Conservation (phyloP, 2,329 filamentous ascomycete species). For the Apiospora phragmitis region DNA sequence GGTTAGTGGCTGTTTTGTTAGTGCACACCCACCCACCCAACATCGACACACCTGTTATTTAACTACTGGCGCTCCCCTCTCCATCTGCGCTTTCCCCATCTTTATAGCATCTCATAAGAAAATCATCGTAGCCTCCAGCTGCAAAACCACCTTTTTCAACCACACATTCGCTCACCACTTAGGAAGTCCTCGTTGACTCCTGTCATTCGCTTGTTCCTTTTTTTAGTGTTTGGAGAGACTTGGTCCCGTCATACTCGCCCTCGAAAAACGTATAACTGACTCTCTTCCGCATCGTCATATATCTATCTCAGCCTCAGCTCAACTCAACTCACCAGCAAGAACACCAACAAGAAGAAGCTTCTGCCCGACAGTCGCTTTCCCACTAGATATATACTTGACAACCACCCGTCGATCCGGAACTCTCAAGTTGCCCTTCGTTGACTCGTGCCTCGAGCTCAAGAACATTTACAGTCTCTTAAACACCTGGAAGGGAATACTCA, state of each 20-base stretch:
- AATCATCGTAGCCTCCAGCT: slow-evolving; percentile 9
- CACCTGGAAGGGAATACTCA: slow-evolving; percentile 32
- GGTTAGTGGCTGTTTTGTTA: background rate
- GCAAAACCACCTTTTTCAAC: slow-evolving; percentile 6
- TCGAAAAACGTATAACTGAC: slow-evolving; percentile 23
- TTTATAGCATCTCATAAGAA: slow-evolving; percentile 9
- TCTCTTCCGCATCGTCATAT: slow-evolving; percentile 21
- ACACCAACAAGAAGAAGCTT: slow-evolving; percentile 2
- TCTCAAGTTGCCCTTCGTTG: slow-evolving; percentile 26
- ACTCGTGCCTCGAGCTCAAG: slow-evolving; percentile 26
- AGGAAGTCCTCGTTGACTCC: slow-evolving; percentile 75
- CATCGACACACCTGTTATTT: slow-evolving; percentile 10
- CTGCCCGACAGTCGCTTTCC: slow-evolving; percentile 21
- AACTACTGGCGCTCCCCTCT: slow-evolving; percentile 8
- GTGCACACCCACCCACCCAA: slow-evolving; percentile 4
- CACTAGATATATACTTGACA: slow-evolving; percentile 19
- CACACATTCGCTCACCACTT: slow-evolving; percentile 31
- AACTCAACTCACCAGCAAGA: background rate
- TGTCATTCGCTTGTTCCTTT: slow-evolving; percentile 69
- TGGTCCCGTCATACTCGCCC: slow-evolving; percentile 33
- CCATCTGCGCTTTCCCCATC: slow-evolving; percentile 7
- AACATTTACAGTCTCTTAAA: slow-evolving; percentile 36
- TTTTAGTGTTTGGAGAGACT: slow-evolving; percentile 47
- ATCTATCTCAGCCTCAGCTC: slow-evolving; percentile 6
- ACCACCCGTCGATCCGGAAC: slow-evolving; percentile 20